Conservation (phyloP, 495 filamentous ascomycete species). For the Daldinia concentrica region DNA sequence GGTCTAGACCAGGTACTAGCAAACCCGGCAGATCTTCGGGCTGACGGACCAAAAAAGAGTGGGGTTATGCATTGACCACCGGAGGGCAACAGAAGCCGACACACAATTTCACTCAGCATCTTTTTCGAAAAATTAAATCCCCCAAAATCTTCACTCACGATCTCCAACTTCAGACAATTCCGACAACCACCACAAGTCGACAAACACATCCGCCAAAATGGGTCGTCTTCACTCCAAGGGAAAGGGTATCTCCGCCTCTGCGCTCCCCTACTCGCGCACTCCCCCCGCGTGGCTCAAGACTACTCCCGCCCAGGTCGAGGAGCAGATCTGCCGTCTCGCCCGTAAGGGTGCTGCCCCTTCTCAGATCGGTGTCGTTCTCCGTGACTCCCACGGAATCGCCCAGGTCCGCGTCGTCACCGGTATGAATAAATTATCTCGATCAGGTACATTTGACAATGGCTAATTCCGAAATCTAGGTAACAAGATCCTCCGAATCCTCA, state of each 20-base stretch:
- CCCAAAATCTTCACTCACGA: conserved; percentile 30
- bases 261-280: conserved; percentile 94
- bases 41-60: neutral
- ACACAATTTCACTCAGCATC: conserved; percentile 39
- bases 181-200: conserved; percentile 45
- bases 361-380: conserved; percentile 97
- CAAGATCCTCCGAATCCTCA: conserved; percentile 99
- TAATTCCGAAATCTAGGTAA: conserved; percentile 66
- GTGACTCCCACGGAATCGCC: conserved; percentile 96
- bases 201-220: conserved; percentile 70
- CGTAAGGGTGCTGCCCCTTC: conserved; percentile 97
- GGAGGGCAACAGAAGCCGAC: conserved; percentile 19
- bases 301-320: conserved; percentile 87
- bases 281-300: conserved; percentile 93
- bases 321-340: conserved; percentile 98
- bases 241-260: conserved; percentile 96
- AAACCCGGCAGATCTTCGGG: conserved; percentile 26
- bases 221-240: conserved; percentile 99
- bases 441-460: neutral
- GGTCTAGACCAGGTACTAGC: neutral
- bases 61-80: conserved; percentile 12
- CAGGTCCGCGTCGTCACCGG: conserved; percentile 97
- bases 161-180: conserved; percentile 32
- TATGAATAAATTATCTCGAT: conserved; percentile 58
- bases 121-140: conserved; percentile 28